Percentiles rank a stretch among this genome's conserved stretches.
Conservation (phyloP, 2,329 filamentous ascomycete genomes). For the Bimuria novae-zelandiae region DNA sequence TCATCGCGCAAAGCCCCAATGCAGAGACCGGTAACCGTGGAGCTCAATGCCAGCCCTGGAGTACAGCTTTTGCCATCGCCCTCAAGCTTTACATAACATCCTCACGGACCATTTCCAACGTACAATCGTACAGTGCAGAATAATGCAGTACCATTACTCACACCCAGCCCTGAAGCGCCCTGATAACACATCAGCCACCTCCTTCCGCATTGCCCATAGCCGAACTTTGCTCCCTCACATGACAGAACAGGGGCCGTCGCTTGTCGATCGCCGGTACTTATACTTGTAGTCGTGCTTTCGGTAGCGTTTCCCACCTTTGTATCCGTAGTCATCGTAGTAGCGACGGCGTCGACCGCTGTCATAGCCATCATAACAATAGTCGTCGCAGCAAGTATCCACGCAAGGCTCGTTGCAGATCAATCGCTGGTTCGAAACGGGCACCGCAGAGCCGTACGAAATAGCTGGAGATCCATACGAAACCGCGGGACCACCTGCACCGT, state of each 20-base stretch:
- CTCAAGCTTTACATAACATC: too few species aligned
- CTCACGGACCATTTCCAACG: too few species aligned
- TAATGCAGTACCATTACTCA: too few species aligned
- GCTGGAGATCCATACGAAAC: background rate
- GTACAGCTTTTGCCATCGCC: too few species aligned
- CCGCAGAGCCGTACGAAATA: background rate
- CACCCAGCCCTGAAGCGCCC: too few species aligned
- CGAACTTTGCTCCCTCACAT: slow-evolving; percentile 11
- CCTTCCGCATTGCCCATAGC: background rate
- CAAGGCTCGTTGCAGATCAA: slow-evolving; percentile 3
- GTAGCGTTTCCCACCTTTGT: background rate
- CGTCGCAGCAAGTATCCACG: slow-evolving; percentile 1
- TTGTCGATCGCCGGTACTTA: slow-evolving; percentile 7
- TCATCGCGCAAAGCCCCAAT: too few species aligned
- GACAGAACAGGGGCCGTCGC: slow-evolving; percentile 8
- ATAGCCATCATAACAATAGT: background rate
- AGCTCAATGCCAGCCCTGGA: too few species aligned
- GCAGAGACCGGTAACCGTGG: too few species aligned
- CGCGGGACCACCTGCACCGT: background rate
- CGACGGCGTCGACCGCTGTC: background rate
- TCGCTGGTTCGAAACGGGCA: background rate
- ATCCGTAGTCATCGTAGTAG: background rate
- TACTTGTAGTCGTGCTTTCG: slow-evolving; percentile 10
- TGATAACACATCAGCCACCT: background rate
- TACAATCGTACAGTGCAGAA: too few species aligned